These are phyloP conservation scores for Hypocrella siamensis DNA, from an alignment of 2,329 filamentous ascomycete genomes.

Conservation along the genomic window DNA sequence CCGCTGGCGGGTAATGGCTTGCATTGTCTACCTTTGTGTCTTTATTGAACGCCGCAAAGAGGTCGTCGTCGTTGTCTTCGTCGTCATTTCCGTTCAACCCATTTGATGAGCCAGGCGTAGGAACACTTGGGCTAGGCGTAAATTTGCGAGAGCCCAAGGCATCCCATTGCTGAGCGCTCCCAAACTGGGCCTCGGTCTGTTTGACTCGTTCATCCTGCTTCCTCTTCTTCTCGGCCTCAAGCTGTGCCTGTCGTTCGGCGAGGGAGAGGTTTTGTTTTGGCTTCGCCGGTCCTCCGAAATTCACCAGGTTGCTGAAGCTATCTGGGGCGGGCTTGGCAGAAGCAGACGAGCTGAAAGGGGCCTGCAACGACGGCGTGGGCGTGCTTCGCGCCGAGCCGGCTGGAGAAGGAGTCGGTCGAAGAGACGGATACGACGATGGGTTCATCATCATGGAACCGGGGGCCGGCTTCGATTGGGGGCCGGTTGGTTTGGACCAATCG, in stretches of 20 bases:
- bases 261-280: conserved; percentile 56
- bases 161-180: conserved; percentile 63
- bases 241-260: conserved; percentile 58
- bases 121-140: conserved; percentile 18
- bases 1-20: conserved; percentile 44
- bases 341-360: conserved; percentile 23
- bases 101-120: conserved; percentile 7
- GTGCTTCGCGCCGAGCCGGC: conserved; percentile 40
- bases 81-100: not conserved
- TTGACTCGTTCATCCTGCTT: conserved; percentile 62
- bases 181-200: conserved; percentile 63
- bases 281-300: conserved; percentile 35
- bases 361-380: conserved; percentile 32
- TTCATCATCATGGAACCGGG: conserved; percentile 16
- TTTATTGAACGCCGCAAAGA: conserved; percentile 52
- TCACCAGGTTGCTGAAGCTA: conserved; percentile 65
- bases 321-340: conserved; percentile 41
- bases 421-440: conserved; percentile 28
- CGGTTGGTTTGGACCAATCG: conserved; percentile 36
- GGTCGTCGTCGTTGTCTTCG: conserved; percentile 34
- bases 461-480: conserved; percentile 18
- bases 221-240: conserved; percentile 48
- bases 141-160: conserved; percentile 41
- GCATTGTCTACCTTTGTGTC: conserved; percentile 52
- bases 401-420: conserved; percentile 41